Base-by-base conservation (phyloP, 805 yeast species). In the Myxozyma udenii region DNA sequence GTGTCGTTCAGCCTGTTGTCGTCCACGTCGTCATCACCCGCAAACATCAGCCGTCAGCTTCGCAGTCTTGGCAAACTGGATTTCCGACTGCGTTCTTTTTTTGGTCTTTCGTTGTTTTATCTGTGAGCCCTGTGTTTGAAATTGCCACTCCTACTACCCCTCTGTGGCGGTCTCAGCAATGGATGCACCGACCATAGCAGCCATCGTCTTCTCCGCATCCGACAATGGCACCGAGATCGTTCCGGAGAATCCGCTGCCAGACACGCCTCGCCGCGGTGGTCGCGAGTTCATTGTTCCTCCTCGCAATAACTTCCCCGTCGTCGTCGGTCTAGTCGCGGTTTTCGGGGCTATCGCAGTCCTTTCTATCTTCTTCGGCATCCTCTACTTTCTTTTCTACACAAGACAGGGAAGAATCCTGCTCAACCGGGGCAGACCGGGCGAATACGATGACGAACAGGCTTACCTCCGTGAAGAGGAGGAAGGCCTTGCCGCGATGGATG, bases 401-500 rank as follows among this genome's bases (percentile, higher is more conserved):
- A 52, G 66, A 44, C 55, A 66, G 46, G 56, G 71, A 46, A 55
- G 73, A 61, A 62, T 64, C 37, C 62, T 71, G 35, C 66, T 68
- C 32, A 65, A 65, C 32, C 68, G 71, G 55, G 76, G 75, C 12
- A 65, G 71, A 18, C 83, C 86, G 0, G 85, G 83, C 21, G 74
- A 77, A 42, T 74, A 78, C 55, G 88, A 81, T 59, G 90, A 83
- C 58, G 83, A 79, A 46, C 80, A 78, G 35, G 70, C 75, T 40
- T 74, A 81, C 37, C 73, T 79, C 37, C 84, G 80, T 61, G 85
- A 83, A 62, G 77, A 84, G 59, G 75, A 75, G 35, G 81, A 77
- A 51, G 75, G 88, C 12, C 71, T 85, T 41, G 81, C 83, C 37
- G 78, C 81, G 51, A 88, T 87, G 68, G 76, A 68, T 48, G 76